A percentile compares a stretch with the other conserved stretches of the same genome.
Evolutionary conservation across 805 yeast species (phyloP).

Genomic region (Nakazawaea populi): DNA sequence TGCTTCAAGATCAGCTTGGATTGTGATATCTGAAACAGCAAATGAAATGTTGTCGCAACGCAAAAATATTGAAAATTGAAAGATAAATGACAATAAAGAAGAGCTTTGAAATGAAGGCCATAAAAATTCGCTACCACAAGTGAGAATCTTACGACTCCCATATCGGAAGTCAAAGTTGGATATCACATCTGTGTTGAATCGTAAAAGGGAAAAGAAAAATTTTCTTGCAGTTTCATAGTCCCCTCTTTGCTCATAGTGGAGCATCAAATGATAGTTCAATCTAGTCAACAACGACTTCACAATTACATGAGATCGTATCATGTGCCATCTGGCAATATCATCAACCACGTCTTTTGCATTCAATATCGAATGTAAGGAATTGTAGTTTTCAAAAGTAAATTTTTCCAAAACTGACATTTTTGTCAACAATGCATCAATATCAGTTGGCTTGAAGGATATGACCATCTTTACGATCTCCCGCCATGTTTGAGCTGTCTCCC

Average conservation of each 20-base stretch:
- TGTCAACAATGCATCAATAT: conserved; percentile 24
- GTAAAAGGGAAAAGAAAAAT: conserved; percentile 29
- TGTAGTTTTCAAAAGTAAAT: background rate
- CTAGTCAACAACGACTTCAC: conserved; percentile 30
- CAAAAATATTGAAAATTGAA: conserved; percentile 18
- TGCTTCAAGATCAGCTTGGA: background rate
- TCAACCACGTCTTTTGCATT: conserved; percentile 15
- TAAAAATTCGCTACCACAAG: conserved; percentile 3
- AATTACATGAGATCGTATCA: conserved; percentile 17
- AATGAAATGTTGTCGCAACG: conserved; percentile 21
- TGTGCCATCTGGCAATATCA: conserved; percentile 18
- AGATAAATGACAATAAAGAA: conserved; percentile 6
- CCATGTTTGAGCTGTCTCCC: conserved; percentile 20
- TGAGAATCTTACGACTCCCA: background rate
- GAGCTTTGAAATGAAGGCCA: conserved; percentile 26
- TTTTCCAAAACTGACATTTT: conserved; percentile 22
- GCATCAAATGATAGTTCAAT: conserved; percentile 34
- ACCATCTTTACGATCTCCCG: conserved; percentile 37
- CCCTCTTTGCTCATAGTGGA: conserved; percentile 28
- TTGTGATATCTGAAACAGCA: background rate
- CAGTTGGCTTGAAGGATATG: conserved; percentile 23
- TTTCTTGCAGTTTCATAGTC: conserved; percentile 26
- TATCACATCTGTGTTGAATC: conserved; percentile 29
- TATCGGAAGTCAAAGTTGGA: conserved; percentile 26
- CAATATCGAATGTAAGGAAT: conserved; percentile 12